phyloP scores from a whole-genome alignment of 495 filamentous ascomycete species.

The Podospora anserina region DNA sequence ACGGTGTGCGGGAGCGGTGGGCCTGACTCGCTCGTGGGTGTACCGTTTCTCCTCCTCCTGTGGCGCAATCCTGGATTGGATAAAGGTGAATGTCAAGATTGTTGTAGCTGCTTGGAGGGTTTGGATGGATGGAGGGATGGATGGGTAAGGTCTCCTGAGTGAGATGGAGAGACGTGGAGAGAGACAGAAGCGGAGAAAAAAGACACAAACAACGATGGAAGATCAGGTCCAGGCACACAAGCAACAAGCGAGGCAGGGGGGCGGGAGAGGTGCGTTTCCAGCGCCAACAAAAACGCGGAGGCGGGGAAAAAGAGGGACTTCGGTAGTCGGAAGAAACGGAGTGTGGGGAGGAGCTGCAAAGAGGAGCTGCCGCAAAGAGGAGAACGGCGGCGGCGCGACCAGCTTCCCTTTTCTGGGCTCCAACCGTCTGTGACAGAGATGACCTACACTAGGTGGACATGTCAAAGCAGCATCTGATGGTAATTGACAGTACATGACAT shows the following conservation, averaged over 20 bases:
- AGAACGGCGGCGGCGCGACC: slow-evolving; percentile 9
- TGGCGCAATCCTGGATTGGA: neutral
- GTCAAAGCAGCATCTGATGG: neutral
- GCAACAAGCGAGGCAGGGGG: slow-evolving; percentile 14
- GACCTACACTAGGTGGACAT: neutral
- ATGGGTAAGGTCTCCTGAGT: neutral
- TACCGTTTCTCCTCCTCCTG: neutral
- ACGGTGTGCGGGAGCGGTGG: neutral
- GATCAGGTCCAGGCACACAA: slow-evolving; percentile 11
- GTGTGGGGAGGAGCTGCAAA: neutral
- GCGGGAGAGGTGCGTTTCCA: slow-evolving; percentile 4
- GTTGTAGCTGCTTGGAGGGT: neutral
- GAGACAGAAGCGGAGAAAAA: slow-evolving; percentile 28
- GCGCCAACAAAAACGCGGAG: slow-evolving; percentile 23
- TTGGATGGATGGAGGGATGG: neutral
- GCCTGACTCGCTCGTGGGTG: neutral
- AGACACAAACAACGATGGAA: slow-evolving; percentile 13
- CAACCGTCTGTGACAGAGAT: neutral
- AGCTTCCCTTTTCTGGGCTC: neutral
- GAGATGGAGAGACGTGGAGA: slow-evolving; percentile 5
- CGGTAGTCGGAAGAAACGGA: slow-evolving; percentile 27
- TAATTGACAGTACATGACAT: neutral
- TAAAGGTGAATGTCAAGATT: neutral
- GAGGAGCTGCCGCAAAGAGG: slow-evolving; percentile 20
- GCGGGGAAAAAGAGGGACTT: slow-evolving; percentile 30